phyloP scores from a whole-genome alignment of 345 rosid genomes.

The Pistacia integerrima region DNA sequence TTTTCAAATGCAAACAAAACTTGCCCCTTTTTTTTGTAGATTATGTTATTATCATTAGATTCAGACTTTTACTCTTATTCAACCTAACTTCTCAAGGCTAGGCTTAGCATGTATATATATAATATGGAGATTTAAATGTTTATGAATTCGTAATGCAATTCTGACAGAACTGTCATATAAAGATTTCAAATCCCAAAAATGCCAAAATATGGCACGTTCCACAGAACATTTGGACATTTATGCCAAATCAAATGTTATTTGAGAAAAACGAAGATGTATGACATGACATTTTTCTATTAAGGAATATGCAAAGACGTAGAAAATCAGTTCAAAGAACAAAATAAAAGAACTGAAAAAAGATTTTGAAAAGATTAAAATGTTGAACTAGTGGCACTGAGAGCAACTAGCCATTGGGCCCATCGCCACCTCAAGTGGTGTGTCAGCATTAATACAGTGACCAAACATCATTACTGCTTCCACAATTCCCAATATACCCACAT shows the following conservation, averaged over 20 bases:
- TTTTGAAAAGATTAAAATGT: too few relatives aligned
- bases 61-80: not conserved
- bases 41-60: not conserved
- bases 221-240: not conserved
- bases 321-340: too few relatives aligned
- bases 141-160: not conserved
- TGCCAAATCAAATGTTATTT: not conserved
- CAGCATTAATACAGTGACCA: too few relatives aligned
- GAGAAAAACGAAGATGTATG: too few relatives aligned
- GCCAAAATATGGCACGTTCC: not conserved
- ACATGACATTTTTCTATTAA: too few relatives aligned
- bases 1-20: conserved; percentile 2
- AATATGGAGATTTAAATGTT: not conserved
- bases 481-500: too few relatives aligned
- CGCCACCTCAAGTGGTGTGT: too few relatives aligned
- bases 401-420: too few relatives aligned
- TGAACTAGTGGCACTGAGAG: too few relatives aligned
- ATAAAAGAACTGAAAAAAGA: too few relatives aligned
- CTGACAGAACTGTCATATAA: not conserved
- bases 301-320: too few relatives aligned
- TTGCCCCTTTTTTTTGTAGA: not conserved
- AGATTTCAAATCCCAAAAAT: not conserved
- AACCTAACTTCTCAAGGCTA: not conserved
- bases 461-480: too few relatives aligned
- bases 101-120: not conserved